Evolutionary conservation across 2,329 filamentous ascomycete species (phyloP), one percentile per base, ranked within the genome.

Genomic region (Arthroderma sp.): DNA sequence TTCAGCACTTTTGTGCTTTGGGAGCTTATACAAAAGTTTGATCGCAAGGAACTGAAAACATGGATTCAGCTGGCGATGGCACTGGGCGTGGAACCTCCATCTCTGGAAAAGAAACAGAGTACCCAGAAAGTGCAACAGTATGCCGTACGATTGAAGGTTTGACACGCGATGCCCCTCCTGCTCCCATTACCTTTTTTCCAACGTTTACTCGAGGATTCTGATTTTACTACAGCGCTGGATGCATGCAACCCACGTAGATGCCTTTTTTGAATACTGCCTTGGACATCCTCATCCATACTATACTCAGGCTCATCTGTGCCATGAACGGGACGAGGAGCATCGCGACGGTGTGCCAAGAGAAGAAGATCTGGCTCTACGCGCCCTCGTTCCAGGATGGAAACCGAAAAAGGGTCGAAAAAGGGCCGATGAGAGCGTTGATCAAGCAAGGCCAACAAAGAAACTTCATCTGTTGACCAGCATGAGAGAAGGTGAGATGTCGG

Each of bases 51-150:
- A 57, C 80, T 95, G 61, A 91, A 88, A 63, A 94, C 87, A 0
- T 95, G 88, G 88, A 85, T 83, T 36, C 85, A 94, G 60, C 61
- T 95, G 53, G 88, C 85, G 0, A 75, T 88, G 43, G 82, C 83
- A 55, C 69, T 95, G n/a, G 88, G 89, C 6, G 89, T 94, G 10
- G 85, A 93, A 56, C 82, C 83, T 3, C 86, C 87, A 2, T 82
- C 85, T 48, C 71, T 79, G 27, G 78, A 83, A 47, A 91, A 89
- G 61, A 84, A 85, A 28, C 83, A 93, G 65, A 94, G 86, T 60
- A 80, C 83, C 1, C 89, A 95, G 59, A 94, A 94, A 62, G 83
- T 95, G 47, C 86, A 94, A 61, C 88, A 95, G 61, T 95, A 94
- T 68, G 86, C 85, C 37, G 88, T 95, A 39, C 77, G 88, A 47